Evolutionary conservation across 2,329 filamentous ascomycete genomes (phyloP), one percentile per base, ranked within the genome.

Genomic region (Fusarium proliferatum): DNA sequence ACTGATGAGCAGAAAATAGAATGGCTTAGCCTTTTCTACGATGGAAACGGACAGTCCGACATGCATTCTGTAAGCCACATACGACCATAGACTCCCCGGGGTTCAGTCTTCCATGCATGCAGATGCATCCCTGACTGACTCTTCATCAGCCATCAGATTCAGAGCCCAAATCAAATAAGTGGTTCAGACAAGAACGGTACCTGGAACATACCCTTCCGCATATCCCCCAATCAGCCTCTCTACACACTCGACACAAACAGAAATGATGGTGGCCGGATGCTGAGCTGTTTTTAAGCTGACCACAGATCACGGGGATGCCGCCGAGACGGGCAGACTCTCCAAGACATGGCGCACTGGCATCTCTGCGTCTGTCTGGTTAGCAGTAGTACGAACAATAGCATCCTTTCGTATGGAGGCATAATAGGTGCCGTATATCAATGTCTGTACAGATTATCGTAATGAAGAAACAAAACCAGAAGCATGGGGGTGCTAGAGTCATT

Each of bases 241-340:
- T 52, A 51, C 36, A 55, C 8, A 55, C 15, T 53, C 34, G 38
- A 72, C 49, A 45, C 59, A 63, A 64, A 19, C n/a, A 51, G 64
- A 62, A 64, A 67, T 52, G 36, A 43, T 60, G 61, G 48, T 70
- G 73, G 71, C 68, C 71, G 67, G 73, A 78, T 77, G 59, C 66
- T 77, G 71, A 73, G 69, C 30, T 64, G 61, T 64, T 77, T 76
- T 73, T 73, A 63, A 77, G 70, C 76, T 78, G 76, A 78, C 73
- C 56, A 71, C 67, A 68, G 57, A 67, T 70, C 60, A 78, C 67
- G 71, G 70, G 58, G 66, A 52, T 67, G 67, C 70, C 70, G 70
- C 61, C 58, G 61, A 76, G 74, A 66, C 26, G 51, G 60, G 51
- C 33, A 65, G 59, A 67, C 53, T 72, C 42, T 72, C 51, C 16